Evolutionary conservation across 371 early-diverging fungal species (phyloP).

Genomic region (Mortierella sp.): DNA sequence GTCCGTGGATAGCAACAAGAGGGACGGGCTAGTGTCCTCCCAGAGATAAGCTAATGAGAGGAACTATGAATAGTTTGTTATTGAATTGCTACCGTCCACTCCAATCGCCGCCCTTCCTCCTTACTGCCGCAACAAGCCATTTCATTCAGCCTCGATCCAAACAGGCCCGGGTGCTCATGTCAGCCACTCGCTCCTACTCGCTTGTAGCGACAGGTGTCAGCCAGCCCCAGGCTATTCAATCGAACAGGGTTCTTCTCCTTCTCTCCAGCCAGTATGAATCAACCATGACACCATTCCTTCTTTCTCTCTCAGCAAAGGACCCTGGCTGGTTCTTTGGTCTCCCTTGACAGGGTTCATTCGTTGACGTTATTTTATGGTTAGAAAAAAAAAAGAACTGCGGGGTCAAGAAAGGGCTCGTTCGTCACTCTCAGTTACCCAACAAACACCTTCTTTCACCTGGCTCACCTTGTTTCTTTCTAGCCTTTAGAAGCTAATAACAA

Average conservation of each 20-base stretch:
- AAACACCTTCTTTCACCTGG: neutral
- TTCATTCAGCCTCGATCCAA: slow-evolving; percentile 6
- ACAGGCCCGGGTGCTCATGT: slow-evolving; percentile 12
- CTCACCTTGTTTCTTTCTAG: neutral
- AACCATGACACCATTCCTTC: slow-evolving; percentile 4
- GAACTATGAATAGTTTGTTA: neutral
- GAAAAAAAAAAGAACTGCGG: neutral
- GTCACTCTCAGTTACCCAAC: neutral
- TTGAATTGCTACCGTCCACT: neutral
- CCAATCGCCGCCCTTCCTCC: slow-evolving; percentile 1
- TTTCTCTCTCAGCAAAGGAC: neutral
- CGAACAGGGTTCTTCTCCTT: neutral
- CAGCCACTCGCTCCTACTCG: neutral
- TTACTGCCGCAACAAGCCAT: neutral
- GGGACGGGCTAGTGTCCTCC: neutral
- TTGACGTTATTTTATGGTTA: neutral
- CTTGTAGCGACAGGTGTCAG: neutral
- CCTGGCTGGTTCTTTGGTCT: neutral
- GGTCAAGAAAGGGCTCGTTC: neutral
- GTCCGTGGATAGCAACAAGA: neutral
- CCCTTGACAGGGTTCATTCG: neutral
- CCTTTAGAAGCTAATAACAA: neutral
- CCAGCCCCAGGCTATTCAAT: neutral
- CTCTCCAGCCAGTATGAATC: neutral
- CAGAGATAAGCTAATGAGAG: neutral